A percentile compares a stretch with the other conserved stretches of the same genome.
phyloP scores from a whole-genome alignment of 352 stramenopile genomes.

The Aphanomyces euteiches region DNA sequence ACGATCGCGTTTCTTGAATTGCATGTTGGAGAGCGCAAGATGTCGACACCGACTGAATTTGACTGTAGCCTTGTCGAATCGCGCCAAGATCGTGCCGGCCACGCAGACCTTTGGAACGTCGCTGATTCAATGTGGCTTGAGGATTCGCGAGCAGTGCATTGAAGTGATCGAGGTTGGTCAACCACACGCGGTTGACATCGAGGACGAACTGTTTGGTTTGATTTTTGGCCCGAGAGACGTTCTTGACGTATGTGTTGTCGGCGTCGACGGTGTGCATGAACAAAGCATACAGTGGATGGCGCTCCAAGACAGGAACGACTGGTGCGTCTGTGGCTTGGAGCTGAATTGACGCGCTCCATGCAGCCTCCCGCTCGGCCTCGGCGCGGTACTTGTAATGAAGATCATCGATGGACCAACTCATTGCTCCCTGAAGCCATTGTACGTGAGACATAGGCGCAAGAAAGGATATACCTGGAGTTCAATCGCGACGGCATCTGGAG shows the following conservation, averaged over 20 bases:
- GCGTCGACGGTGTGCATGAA: constrained; percentile 59
- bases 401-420: constrained; percentile 75
- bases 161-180: constrained; percentile 88
- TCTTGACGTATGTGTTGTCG: constrained; percentile 64
- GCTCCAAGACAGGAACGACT: constrained; percentile 53
- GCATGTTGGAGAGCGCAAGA: constrained; percentile 52
- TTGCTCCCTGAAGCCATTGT: constrained; percentile 47
- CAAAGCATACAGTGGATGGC: constrained; percentile 61
- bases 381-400: constrained; percentile 78
- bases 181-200: constrained; percentile 88
- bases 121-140: constrained; percentile 5
- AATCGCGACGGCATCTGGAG: constrained; percentile 32
- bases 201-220: constrained; percentile 78
- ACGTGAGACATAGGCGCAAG: not conserved
- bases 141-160: constrained; percentile 37
- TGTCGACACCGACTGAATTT: constrained; percentile 73
- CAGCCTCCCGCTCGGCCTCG: constrained; percentile 58
- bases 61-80: constrained; percentile 63
- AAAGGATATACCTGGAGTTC: constrained; percentile 10
- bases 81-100: constrained; percentile 52
- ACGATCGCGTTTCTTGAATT: not conserved
- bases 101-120: constrained; percentile 31
- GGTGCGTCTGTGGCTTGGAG: constrained; percentile 38
- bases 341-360: constrained; percentile 50
- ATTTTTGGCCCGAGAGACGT: constrained; percentile 64